These are phyloP conservation scores for Mucor saturninus DNA, from an alignment of 371 early-diverging fungal species.

Conservation along the genomic window DNA sequence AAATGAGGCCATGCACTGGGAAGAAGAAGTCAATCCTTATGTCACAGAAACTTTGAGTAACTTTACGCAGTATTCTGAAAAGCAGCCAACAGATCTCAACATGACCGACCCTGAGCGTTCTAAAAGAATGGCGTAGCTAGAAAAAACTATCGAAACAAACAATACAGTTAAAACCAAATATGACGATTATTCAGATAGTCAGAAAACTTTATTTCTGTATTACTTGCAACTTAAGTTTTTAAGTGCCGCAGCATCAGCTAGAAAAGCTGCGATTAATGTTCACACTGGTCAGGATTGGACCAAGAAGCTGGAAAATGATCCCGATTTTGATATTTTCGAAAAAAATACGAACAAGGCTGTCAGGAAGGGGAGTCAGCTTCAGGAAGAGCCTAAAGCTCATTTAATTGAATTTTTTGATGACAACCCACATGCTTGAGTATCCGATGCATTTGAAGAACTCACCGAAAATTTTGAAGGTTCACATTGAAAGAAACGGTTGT, in stretches of 20 bases:
- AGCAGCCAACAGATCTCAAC: too few species aligned
- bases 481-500: slow-evolving; percentile 9
- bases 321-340: slow-evolving; percentile 19
- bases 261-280: slow-evolving; percentile 2
- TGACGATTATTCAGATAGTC: slow-evolving; percentile 13
- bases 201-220: slow-evolving; percentile 15
- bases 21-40: too few species aligned
- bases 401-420: slow-evolving; percentile 23
- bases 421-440: slow-evolving; percentile 1
- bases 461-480: slow-evolving; percentile 10
- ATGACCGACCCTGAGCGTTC: too few species aligned
- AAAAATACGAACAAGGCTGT: slow-evolving; percentile 15
- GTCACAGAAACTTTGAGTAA: too few species aligned
- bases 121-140: too few species aligned
- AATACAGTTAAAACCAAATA: background rate
- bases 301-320: slow-evolving; percentile 21
- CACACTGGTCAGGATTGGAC: slow-evolving; percentile 18
- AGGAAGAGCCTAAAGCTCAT: slow-evolving; percentile 18
- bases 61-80: too few species aligned
- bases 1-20: too few species aligned
- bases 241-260: slow-evolving; percentile 10
- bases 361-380: slow-evolving; percentile 7
- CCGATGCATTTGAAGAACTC: slow-evolving; percentile 14
- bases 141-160: too few species aligned
- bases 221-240: slow-evolving; percentile 18